Base-by-base conservation (phyloP, 164 flowering plant species). In the Piper longum region DNA sequence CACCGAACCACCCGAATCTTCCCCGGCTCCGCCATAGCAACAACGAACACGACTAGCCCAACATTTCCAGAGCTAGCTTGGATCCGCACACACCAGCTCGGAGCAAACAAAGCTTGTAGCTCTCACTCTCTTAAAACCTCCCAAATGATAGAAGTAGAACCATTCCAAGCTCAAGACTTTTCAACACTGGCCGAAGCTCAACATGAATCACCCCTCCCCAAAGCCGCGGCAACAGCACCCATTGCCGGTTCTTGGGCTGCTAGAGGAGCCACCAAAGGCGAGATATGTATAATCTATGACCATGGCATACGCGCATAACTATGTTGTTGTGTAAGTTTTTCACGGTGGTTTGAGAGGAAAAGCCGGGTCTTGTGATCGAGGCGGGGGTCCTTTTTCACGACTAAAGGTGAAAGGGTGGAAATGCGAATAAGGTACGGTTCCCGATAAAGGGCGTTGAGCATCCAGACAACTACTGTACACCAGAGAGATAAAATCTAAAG, bases 1-100 rank as follows among this genome's bases (percentile, higher is more conserved):
- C 89, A 85, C 17, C 85, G 82, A 74, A 81, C 87, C 1, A 81
- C 42, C 66, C 84, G 64, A 57, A 79, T 75, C 56, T 79, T 79
- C 40, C 72, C 43, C 52, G 67, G 83, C 65, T 80, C 84, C 48
- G 70, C 82, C 86, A 80, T 82, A 39, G 14, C 12, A 8, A 8
- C 52, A 9, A 9, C 1, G 0, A 48, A 48, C 52, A 14, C 52
- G 2, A 48, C 52, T 48, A 48, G 52, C 52, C 14, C 52, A 9
- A 12, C 52, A 8, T 48, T 48, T 9, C 7, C 36, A 26, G 36
- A 26, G 36, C 36, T 26, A 26, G 36, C 48, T 44, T 9, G 2
- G 48, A 44, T 5, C 0, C 11, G 2, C 48, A 44, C 48, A 1
- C 48, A 44, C 36, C 36, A 26, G 2, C 36, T 26, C 36, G 36